phyloP scores from a whole-genome alignment of 768 basidiomycete genomes.

The Suillus discolor region DNA sequence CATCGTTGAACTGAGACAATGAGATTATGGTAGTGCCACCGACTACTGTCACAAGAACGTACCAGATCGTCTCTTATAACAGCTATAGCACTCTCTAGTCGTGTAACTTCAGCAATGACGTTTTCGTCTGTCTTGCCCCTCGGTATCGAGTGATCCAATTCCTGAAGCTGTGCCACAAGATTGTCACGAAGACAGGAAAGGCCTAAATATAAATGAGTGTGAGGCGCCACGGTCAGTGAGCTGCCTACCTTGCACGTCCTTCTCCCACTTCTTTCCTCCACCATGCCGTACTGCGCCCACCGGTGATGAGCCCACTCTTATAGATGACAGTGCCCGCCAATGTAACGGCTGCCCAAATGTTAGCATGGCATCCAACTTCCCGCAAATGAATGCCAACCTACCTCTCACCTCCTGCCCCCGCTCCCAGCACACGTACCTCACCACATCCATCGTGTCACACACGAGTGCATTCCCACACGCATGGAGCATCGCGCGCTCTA shows the following conservation, averaged over 20 bases:
- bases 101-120: no score
- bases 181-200: constrained; percentile 68
- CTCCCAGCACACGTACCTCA: constrained; percentile 88
- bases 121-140: no score
- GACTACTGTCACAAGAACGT: no score
- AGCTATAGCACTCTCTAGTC: no score
- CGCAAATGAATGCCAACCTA: constrained; percentile 35
- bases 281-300: constrained; percentile 81
- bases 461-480: constrained; percentile 95
- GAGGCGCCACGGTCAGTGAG: constrained; percentile 12
- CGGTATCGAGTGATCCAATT: no score
- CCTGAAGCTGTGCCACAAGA: no score
- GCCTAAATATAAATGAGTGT: constrained; percentile 28
- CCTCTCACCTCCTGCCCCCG: constrained; percentile 97
- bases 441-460: constrained; percentile 95
- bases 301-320: constrained; percentile 96
- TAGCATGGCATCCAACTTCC: neutral
- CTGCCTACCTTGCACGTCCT: constrained; percentile 78
- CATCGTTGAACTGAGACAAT: no score
- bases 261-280: constrained; percentile 87
- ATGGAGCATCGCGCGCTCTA: constrained; percentile 95
- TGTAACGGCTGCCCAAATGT: constrained; percentile 68
- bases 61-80: no score
- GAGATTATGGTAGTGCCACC: no score
- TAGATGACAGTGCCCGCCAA: constrained; percentile 97